Base-by-base conservation (phyloP, 352 stramenopile genomes). In the Pythium phragmiticola region DNA sequence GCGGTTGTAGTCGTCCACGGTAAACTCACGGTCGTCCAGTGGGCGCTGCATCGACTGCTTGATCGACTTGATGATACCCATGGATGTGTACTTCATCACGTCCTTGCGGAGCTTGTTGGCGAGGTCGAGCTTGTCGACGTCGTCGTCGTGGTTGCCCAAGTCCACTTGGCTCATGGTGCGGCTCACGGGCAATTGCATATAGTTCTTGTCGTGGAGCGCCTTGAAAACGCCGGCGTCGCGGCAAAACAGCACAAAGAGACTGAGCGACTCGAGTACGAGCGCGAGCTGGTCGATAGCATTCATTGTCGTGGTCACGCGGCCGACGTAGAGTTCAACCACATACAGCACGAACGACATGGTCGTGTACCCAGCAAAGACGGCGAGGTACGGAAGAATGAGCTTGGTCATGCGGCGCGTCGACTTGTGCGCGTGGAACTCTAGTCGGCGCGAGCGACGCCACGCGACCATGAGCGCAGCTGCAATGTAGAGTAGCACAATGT, bases 11-110 rank as follows among this genome's bases (percentile, higher is more conserved):
- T 92, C 83, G 28, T 82, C 70, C 52, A 86, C 87, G n/a, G 50
- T 52, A 45, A 82, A 76, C 36, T 84, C 75, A 12, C 45, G 16
- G 14, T 73, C 63, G 13, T 77, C 70, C 16, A 74, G 68, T 23
- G 75, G 72, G 1, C 36, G 61, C 11, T 72, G 41, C 19, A 87
- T 76, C 17, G 77, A 76, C 56, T 82, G 72, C 39, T 83, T 73
- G 58, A 87, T 90, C 4, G 79, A 90, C 65, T 86, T 72, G 63
- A 88, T 84, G 50, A 95, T 93, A 4, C 84, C 86, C 71, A 89
- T 82, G 13, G 82, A 91, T 70, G 87, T 95, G 66, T 95, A 95
- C 66, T 84, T 84, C 86, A 95, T 93, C 59, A 95, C 75, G 64
- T 88, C 81, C 75, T 87, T 89, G 26, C 86, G 82, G 36, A 95